Base-by-base conservation (phyloP, 2,329 filamentous ascomycete genomes). In the Talaromyces sp. region DNA sequence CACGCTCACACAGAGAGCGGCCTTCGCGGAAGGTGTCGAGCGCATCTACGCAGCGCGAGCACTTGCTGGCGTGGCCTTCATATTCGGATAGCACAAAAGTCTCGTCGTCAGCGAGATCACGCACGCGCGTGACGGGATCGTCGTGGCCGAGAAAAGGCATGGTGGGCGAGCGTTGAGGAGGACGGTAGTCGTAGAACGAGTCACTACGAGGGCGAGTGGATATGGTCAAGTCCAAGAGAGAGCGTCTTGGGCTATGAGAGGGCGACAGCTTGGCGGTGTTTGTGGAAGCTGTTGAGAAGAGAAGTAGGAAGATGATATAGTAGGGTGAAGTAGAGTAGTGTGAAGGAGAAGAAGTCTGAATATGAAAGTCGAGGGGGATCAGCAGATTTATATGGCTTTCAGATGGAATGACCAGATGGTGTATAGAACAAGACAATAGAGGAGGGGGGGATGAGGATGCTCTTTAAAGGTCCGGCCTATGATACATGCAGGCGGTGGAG, bases 81-180 rank as follows among this genome's bases (percentile, higher is more conserved):
- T 71, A 77, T 36, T 68, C 63, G 28, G 67, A 63, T 68, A 77
- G 72, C 44, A 76, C 75, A 55, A 69, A 73, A 30, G 66, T 59
- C 64, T 77, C 75, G 54, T 76, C 72, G 52, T 72, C 72, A 23
- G 58, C 64, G 31, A 62, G 64, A 30, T 65, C 62, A 47, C 62
- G 62, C 36, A 64, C 59, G 7, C 51, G 57, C 31, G 58, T 33
- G 44, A 64, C 55, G 31, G 59, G 57, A 7, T 51, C 31, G 36
- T 61, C 52, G 42, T 61, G 51, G 33, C 54, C 58, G 60, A 65
- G 57, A 59, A 57, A 64, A 36, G 64, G 64, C 64, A 65, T 65
- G 23, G 64, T 62, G 60, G 62, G 44, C 44, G 63, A 63, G 31
- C 50, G 58, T 42, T 23, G 56, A 56, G 34, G 59, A 33, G 36